phyloP scores from a whole-genome alignment of 192 early-diverging fungal species.

The Coemansia sp. region DNA sequence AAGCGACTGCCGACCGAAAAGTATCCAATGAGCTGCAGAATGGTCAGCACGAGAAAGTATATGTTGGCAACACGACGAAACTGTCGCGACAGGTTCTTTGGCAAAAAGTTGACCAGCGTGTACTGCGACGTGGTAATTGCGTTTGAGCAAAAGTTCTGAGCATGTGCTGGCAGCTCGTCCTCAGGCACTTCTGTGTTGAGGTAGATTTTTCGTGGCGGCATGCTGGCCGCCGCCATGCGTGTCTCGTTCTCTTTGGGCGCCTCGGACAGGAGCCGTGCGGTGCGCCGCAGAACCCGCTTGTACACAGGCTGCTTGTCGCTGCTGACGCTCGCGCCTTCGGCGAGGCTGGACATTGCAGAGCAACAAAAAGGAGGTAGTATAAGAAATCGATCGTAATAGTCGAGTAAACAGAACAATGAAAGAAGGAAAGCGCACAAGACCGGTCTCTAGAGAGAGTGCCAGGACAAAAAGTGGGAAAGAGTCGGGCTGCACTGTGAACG shows the following conservation, averaged over 20 bases:
- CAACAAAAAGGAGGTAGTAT: neutral
- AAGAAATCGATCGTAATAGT: slow-evolving; percentile 10
- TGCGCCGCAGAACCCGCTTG: slow-evolving; percentile 23
- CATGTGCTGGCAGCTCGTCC: slow-evolving; percentile 55
- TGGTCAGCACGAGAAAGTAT: slow-evolving; percentile 74
- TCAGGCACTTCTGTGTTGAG: slow-evolving; percentile 63
- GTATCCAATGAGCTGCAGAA: slow-evolving; percentile 70
- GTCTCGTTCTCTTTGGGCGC: slow-evolving; percentile 12
- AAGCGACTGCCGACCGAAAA: slow-evolving; percentile 78
- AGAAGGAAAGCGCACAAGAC: slow-evolving; percentile 7
- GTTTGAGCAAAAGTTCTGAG: slow-evolving; percentile 69
- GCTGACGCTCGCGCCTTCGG: slow-evolving; percentile 10
- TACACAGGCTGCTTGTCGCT: slow-evolving; percentile 12
- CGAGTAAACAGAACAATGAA: slow-evolving; percentile 15
- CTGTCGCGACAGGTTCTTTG: slow-evolving; percentile 90
- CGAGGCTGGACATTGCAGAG: slow-evolving; percentile 1
- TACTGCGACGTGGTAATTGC: slow-evolving; percentile 90
- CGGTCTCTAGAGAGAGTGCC: neutral
- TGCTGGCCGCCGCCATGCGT: slow-evolving; percentile 28
- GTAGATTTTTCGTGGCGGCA: slow-evolving; percentile 54
- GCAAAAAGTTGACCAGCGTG: slow-evolving; percentile 78
- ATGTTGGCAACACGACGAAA: slow-evolving; percentile 80
- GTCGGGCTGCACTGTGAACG: neutral
- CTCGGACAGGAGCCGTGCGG: slow-evolving; percentile 10
- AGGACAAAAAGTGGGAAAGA: neutral